Conservation (phyloP, 2,329 filamentous ascomycete species). For the Aspergillus arachidicola region DNA sequence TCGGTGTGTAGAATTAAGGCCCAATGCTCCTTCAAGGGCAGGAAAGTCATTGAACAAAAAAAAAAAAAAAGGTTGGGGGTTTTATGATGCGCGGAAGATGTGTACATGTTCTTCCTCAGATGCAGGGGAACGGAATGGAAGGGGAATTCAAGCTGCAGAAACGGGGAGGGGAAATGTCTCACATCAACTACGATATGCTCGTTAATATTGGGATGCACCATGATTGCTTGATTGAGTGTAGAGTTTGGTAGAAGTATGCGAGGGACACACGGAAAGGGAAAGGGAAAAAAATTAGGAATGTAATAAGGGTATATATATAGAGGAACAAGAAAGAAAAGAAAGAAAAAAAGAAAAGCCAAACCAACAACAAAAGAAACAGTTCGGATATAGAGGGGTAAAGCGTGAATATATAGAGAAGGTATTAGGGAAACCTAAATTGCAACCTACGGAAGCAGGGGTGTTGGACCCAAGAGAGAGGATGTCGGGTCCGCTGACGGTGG, state of each 20-base stretch:
- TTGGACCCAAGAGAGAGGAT: conserved; percentile 21
- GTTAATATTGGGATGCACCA: conserved; percentile 32
- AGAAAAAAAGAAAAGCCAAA: not conserved
- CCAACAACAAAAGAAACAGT: conserved; percentile 5
- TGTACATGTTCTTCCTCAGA: not conserved
- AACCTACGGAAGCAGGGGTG: conserved; percentile 12
- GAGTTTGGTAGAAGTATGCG: not conserved
- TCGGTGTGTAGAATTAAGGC: not conserved
- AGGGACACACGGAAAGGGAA: not conserved
- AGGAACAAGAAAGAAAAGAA: not conserved
- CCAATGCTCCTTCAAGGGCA: not conserved
- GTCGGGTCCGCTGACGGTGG: conserved; percentile 14
- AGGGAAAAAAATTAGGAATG: not conserved
- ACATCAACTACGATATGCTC: conserved; percentile 40
- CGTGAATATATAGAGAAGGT: conserved; percentile 4
- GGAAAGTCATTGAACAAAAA: not conserved
- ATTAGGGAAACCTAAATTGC: not conserved
- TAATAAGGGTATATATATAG: not conserved
- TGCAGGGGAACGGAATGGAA: not conserved
- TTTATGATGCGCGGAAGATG: not conserved
- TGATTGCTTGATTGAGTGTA: conserved; percentile 12
- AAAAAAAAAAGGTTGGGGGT: not conserved
- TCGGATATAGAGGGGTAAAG: not conserved
- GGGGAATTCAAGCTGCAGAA: not conserved
- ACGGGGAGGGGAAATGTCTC: conserved; percentile 16